Conservation (phyloP, 192 early-diverging fungal genomes). For the Funneliformis geosporum region DNA sequence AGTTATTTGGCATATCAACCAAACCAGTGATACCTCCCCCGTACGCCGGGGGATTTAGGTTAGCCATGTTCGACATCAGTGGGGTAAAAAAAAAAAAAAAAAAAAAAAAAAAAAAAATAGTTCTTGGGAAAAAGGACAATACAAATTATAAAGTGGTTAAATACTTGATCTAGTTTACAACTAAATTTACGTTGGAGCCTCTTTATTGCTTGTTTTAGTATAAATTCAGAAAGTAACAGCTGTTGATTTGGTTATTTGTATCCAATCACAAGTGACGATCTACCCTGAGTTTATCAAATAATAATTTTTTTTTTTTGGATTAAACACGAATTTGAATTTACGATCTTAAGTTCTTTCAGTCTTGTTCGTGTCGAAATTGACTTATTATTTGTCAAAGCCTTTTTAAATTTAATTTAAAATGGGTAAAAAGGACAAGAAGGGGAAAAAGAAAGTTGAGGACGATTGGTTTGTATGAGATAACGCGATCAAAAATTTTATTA, state of each 20-base stretch:
- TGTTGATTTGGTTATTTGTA: too few relatives aligned
- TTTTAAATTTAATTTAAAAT: too few relatives aligned
- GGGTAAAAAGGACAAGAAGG: not conserved
- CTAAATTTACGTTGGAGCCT: not conserved
- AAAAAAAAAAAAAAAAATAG: not conserved
- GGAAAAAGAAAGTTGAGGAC: not conserved
- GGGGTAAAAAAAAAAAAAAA: too few relatives aligned
- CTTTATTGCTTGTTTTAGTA: not conserved
- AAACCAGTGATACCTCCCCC: not conserved
- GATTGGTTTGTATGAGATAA: not conserved
- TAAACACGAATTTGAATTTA: too few relatives aligned
- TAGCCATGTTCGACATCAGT: not conserved
- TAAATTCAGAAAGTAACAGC: too few relatives aligned
- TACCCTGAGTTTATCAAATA: too few relatives aligned
- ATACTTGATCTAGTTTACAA: not conserved
- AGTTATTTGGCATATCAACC: not conserved
- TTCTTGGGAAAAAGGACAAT: not conserved
- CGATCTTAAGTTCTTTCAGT: too few relatives aligned
- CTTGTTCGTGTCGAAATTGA: too few relatives aligned
- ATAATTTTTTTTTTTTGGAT: too few relatives aligned
- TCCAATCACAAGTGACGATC: too few relatives aligned
- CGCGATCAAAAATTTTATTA: not conserved
- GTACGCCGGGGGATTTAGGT: not conserved
- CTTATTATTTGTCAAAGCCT: too few relatives aligned
- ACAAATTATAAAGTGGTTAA: not conserved